These are phyloP conservation scores for Leptographium radiaticola DNA, from an alignment of 2,329 filamentous ascomycete genomes.

Conservation along the genomic window DNA sequence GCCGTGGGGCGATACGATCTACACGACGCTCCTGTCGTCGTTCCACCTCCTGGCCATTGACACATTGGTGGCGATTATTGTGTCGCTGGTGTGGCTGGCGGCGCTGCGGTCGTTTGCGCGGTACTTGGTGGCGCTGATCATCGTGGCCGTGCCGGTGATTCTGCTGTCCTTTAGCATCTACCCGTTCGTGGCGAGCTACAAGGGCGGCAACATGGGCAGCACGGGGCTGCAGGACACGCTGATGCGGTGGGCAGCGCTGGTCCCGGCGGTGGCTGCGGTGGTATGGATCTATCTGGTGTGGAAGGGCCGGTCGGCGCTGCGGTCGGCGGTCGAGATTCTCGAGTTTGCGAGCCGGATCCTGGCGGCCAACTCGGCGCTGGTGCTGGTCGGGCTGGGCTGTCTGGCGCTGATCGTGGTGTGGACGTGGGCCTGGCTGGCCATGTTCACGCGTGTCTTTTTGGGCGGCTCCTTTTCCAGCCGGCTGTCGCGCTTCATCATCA, in stretches of 20 bases:
- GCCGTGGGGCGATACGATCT: constrained; percentile 84
- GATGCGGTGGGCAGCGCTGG: constrained; percentile 76
- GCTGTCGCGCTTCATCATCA: constrained; percentile 60
- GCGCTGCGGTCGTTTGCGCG: constrained; percentile 78
- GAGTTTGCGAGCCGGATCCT: constrained; percentile 88
- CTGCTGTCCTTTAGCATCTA: constrained; percentile 85
- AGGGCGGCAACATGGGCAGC: constrained; percentile 58
- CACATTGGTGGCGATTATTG: constrained; percentile 76
- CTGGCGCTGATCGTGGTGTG: constrained; percentile 66
- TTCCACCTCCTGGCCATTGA: constrained; percentile 85
- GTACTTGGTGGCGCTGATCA: constrained; percentile 65
- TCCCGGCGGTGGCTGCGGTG: constrained; percentile 60
- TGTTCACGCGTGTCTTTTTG: constrained; percentile 93
- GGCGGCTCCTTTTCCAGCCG: constrained; percentile 67
- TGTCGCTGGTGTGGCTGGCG: constrained; percentile 84
- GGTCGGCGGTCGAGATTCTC: constrained; percentile 74
- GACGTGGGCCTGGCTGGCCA: constrained; percentile 93
- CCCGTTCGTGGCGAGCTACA: constrained; percentile 79
- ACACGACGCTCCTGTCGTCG: constrained; percentile 73
- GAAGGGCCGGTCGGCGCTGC: constrained; percentile 66
- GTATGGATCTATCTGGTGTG: constrained; percentile 77
- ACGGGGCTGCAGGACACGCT: constrained; percentile 68
- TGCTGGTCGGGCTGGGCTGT: constrained; percentile 70
- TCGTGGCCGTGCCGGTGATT: constrained; percentile 75
- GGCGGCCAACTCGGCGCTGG: constrained; percentile 67